Evolutionary conservation across 805 yeast genomes (phyloP).

Genomic region (Lipomyces chichibuensis): DNA sequence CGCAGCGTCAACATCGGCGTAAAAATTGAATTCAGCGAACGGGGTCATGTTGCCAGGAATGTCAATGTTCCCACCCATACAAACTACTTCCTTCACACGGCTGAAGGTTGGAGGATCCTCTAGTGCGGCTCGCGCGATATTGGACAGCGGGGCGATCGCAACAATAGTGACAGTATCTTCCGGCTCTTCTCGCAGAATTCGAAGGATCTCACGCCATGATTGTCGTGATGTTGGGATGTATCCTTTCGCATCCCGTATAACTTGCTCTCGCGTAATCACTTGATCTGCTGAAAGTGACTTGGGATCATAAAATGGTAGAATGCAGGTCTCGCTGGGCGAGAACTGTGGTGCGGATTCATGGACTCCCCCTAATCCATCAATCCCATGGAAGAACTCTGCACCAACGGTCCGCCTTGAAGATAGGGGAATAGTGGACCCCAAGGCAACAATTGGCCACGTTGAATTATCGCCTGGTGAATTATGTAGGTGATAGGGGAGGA

Average conservation of each 20-base stretch:
- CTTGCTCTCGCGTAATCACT: constrained; percentile 14
- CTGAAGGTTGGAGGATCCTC: constrained; percentile 46
- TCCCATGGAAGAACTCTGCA: constrained; percentile 49
- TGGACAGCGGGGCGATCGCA: constrained; percentile 49
- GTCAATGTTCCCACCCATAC: constrained; percentile 49
- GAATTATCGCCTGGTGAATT: background rate
- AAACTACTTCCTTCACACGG: constrained; percentile 43
- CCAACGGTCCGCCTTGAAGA: constrained; percentile 41
- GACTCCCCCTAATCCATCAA: constrained; percentile 49
- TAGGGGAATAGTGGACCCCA: constrained; percentile 43
- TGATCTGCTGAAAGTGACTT: constrained; percentile 14
- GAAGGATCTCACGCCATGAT: constrained; percentile 46
- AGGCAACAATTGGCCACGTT: constrained; percentile 43
- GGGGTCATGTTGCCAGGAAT: constrained; percentile 49
- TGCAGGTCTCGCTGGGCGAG: constrained; percentile 41
- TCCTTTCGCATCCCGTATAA: constrained; percentile 34
- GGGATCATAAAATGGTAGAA: constrained; percentile 37
- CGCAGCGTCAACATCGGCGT: constrained; percentile 49
- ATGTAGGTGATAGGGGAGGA: constrained; percentile 35
- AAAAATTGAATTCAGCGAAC: constrained; percentile 49
- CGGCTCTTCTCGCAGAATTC: constrained; percentile 44
- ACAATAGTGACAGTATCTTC: constrained; percentile 45
- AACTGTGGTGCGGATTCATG: constrained; percentile 45
- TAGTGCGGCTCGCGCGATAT: constrained; percentile 48
- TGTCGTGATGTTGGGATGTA: constrained; percentile 41